phyloP scores from a whole-genome alignment of 352 stramenopile genomes.

The Phytophthora boehmeriae region DNA sequence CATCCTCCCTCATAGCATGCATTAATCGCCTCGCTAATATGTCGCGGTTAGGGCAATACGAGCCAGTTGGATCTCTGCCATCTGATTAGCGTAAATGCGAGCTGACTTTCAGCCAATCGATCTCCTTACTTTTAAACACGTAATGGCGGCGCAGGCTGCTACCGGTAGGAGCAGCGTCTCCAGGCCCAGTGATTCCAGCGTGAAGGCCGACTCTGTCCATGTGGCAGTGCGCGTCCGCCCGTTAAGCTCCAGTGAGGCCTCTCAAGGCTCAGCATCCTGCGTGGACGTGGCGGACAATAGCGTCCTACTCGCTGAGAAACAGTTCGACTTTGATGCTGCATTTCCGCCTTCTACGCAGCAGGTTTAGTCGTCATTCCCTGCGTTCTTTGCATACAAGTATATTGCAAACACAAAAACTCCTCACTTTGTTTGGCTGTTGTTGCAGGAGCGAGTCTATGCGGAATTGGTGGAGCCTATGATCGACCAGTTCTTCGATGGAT shows the following conservation, averaged over 20 bases:
- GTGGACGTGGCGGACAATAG: conserved; percentile 29
- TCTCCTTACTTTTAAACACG: conserved; percentile 2
- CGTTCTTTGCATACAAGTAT: no score
- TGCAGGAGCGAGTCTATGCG: conserved; percentile 60
- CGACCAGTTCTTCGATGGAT: conserved; percentile 92
- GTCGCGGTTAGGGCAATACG: conserved; percentile 24
- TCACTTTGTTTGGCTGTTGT: neutral
- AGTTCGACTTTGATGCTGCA: conserved; percentile 85
- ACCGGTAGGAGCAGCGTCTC: neutral
- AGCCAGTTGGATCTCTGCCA: conserved; percentile 43
- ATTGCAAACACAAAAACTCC: no score
- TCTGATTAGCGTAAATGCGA: conserved; percentile 27
- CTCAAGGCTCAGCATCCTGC: conserved; percentile 32
- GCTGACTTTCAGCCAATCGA: conserved; percentile 24
- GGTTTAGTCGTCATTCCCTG: conserved; percentile 7
- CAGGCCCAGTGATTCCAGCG: neutral
- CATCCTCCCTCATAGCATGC: neutral
- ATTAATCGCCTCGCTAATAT: neutral
- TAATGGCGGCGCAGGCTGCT: neutral
- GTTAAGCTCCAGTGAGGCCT: conserved; percentile 31
- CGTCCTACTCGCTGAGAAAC: conserved; percentile 39
- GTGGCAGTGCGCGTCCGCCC: conserved; percentile 47
- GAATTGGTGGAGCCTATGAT: conserved; percentile 64
- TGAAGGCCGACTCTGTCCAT: conserved; percentile 19
- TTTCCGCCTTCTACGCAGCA: conserved; percentile 48